Base-by-base conservation (phyloP, 2,329 filamentous ascomycete genomes). In the Pyrenophora tritici-repentis region DNA sequence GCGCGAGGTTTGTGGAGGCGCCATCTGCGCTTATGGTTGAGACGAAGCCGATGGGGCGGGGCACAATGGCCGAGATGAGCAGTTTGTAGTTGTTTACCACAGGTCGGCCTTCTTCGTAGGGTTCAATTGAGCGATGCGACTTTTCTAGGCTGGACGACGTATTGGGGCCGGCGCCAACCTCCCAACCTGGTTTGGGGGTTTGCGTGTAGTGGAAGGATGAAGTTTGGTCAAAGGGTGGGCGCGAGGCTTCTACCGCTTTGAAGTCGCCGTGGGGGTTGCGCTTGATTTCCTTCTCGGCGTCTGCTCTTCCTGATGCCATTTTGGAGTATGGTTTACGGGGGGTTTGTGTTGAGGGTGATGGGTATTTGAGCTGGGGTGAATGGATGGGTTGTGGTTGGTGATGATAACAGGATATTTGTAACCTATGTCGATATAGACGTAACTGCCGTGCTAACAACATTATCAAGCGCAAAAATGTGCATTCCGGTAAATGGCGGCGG, bases 11-110 rank as follows among this genome's bases (percentile, higher is more conserved):
- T 13, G 83, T 84, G 22, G 76, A 79, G 43, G 58, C 52, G 17
- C 89, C 90, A 65, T 91, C 87, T 33, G 76, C 76, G 2, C 78
- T 81, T 31, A 78, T 71, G 1, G 85, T 87, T 42, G 79, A 81
- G 12, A 86, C 73, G 56, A 87, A 85, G 1, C 83, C 84, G 38
- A 97, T 87, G 10, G 93, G 93, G 10, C 93, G 84, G 1, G 93
- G 93, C 13, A 91, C 82, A 60, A 97, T 84, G 57, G 85, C 86
- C 14, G 86, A 89, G 73, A 97, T 96, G 55, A 97, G 79, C 12
- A 97, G 83, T 76, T 96, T 96, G 83, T 97, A 97, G 81, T 97
- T 97, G 76, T 83, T 85, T 1, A 79, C 76, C 0, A 84, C 75
- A 0, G 85, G 81, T 0, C 92, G 83, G 26, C 86, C 89, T 22